These are phyloP conservation scores for Aureobasidium sp. DNA, from an alignment of 2,329 filamentous ascomycete species.

Conservation along the genomic window DNA sequence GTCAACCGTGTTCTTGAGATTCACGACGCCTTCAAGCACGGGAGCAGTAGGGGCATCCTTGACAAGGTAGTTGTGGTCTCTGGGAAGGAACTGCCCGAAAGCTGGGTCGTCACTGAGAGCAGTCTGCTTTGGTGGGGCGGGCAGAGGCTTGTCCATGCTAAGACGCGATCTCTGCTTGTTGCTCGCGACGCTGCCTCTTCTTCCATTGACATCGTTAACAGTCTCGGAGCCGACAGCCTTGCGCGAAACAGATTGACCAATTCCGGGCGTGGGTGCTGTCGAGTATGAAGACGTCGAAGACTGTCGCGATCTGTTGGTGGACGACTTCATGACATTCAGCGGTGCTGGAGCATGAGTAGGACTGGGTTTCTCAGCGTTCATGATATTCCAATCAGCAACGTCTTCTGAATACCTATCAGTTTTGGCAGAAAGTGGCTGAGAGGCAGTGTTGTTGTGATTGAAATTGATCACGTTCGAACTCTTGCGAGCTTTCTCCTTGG, in stretches of 20 bases:
- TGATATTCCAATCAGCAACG: slow-evolving; percentile 55
- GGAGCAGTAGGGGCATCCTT: slow-evolving; percentile 16
- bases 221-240: neutral
- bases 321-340: slow-evolving; percentile 16
- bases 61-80: slow-evolving; percentile 13
- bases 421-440: slow-evolving; percentile 4
- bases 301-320: neutral
- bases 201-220: neutral
- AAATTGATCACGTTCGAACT: slow-evolving; percentile 15
- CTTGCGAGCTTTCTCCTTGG: slow-evolving; percentile 8
- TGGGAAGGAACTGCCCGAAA: neutral
- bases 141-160: slow-evolving; percentile 24
- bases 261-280: neutral
- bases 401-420: slow-evolving; percentile 49
- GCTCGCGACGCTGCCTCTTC: neutral
- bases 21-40: slow-evolving; percentile 25
- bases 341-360: slow-evolving; percentile 14
- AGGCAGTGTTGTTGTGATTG: neutral
- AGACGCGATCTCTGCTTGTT: neutral
- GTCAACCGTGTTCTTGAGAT: slow-evolving; percentile 34
- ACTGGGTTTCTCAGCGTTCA: slow-evolving; percentile 16
- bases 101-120: slow-evolving; percentile 2
- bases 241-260: neutral
- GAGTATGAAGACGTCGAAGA: slow-evolving; percentile 1
- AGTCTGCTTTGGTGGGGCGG: slow-evolving; percentile 16